phyloP scores from a whole-genome alignment of 2,329 filamentous ascomycete species.

The Phialemonium atrogriseum region DNA sequence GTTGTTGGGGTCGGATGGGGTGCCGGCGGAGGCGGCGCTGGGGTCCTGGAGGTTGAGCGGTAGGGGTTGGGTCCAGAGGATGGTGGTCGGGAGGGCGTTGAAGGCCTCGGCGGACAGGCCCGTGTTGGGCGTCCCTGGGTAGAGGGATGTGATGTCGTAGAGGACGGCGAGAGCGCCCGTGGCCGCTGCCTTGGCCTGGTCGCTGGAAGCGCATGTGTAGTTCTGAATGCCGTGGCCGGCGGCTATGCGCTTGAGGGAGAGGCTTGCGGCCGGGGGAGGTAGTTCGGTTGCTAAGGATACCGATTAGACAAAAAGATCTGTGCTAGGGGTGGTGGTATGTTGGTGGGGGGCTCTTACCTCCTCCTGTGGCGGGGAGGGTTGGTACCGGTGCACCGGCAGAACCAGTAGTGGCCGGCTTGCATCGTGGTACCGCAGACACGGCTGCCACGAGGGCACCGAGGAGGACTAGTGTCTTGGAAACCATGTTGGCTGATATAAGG shows the following conservation, averaged over 20 bases:
- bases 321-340: too few species aligned
- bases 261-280: slow-evolving; percentile 26
- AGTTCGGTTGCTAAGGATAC: slow-evolving; percentile 31
- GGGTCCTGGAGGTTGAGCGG: slow-evolving; percentile 38
- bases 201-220: slow-evolving; percentile 48
- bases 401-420: background rate
- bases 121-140: slow-evolving; percentile 31
- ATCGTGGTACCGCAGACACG: background rate
- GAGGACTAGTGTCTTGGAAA: slow-evolving; percentile 1
- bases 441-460: background rate
- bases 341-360: background rate
- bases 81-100: slow-evolving; percentile 27
- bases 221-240: slow-evolving; percentile 61
- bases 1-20: slow-evolving; percentile 10
- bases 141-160: slow-evolving; percentile 47
- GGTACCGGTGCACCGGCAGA: background rate
- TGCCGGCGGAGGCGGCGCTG: slow-evolving; percentile 17
- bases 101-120: slow-evolving; percentile 31
- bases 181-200: slow-evolving; percentile 25
- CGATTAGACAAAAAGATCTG: background rate
- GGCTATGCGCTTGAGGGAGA: slow-evolving; percentile 44
- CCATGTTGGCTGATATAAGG: slow-evolving; percentile 1
- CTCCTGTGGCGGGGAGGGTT: slow-evolving; percentile 1
- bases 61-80: slow-evolving; percentile 31
- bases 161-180: slow-evolving; percentile 51